Base-by-base conservation (phyloP, 163 green algal species). In the Scenedesmus sp. region DNA sequence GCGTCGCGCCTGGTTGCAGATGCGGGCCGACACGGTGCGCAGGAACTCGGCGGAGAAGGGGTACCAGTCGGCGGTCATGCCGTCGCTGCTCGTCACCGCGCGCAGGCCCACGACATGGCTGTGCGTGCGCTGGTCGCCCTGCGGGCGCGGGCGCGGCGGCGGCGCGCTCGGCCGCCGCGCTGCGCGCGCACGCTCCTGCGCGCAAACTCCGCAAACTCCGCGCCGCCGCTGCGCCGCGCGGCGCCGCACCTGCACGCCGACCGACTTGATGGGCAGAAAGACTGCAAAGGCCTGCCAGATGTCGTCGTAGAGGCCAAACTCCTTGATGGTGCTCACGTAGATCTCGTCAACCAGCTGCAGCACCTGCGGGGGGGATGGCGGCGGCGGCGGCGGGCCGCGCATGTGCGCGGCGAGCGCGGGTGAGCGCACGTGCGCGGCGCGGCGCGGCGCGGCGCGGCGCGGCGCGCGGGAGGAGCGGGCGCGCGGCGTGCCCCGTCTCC, bases 1-100 rank as follows among this genome's bases (percentile, higher is more conserved):
- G n/a, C n/a, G n/a, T n/a, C 70, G 39, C 39, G 94, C 92, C 80
- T 92, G 91, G 87, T 99, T 99, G 90, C 93, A 98, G 73, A 99
- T 99, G 60, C 92, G 91, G 63, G 87, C 94, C 5, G 90, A 95
- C 0, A 98, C 94, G 6, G 96, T 89, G 33, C 87, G 83, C 74
- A 99, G 85, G 88, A 99, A 98, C 13, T 91, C 87, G 24, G 91
- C 86, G 29, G 93, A 82, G 87, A 98, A 98, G 50, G 87, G 88
- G 87, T 95, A 99, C 95, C 95, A 98, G 88, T 99, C 97, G 11
- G 97, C 96, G 2, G 97, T 99, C 97, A 99, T 99, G 79, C 96
- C 96, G 82, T 99, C 97, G n/a, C 69, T 83, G 71, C 84, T 94
- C 31, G 87, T 97, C 10, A 99, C 96, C 0, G 97, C 97, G 0